Evolutionary conservation across 2,329 filamentous ascomycete genomes (phyloP).

Genomic region (Trichocomaceae sp.): DNA sequence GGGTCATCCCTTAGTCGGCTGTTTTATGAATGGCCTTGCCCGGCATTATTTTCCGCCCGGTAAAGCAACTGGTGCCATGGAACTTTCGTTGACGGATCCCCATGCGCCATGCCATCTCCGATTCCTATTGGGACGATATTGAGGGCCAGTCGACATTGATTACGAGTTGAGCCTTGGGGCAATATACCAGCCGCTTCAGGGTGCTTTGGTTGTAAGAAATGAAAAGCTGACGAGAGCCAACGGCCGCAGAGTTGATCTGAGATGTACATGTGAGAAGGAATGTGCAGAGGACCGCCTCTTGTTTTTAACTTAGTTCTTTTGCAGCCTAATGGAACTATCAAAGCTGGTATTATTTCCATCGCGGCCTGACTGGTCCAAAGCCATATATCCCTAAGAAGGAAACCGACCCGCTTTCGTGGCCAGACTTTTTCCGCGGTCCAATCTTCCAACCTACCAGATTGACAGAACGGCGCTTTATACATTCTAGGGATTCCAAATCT

Average conservation of each 20-base stretch:
- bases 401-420: constrained; percentile 10
- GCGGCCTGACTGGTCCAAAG: background rate
- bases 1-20: background rate
- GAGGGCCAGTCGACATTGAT: background rate
- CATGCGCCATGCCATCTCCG: background rate
- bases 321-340: background rate
- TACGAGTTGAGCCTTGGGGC: too few species aligned
- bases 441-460: constrained; percentile 13
- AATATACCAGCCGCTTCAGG: background rate
- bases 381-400: background rate
- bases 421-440: constrained; percentile 10
- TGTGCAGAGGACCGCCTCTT: background rate
- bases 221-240: background rate
- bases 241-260: background rate
- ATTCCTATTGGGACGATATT: background rate
- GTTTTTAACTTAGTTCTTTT: background rate
- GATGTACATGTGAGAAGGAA: background rate
- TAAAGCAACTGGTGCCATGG: background rate
- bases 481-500: constrained; percentile 4
- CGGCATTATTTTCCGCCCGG: background rate
- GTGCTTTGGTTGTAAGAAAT: background rate
- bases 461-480: background rate
- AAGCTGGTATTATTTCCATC: constrained; percentile 2
- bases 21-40: constrained; percentile 1
- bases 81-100: background rate